Base-by-base conservation (phyloP, 306 rosid genomes). In the Dryas alaskensis region DNA sequence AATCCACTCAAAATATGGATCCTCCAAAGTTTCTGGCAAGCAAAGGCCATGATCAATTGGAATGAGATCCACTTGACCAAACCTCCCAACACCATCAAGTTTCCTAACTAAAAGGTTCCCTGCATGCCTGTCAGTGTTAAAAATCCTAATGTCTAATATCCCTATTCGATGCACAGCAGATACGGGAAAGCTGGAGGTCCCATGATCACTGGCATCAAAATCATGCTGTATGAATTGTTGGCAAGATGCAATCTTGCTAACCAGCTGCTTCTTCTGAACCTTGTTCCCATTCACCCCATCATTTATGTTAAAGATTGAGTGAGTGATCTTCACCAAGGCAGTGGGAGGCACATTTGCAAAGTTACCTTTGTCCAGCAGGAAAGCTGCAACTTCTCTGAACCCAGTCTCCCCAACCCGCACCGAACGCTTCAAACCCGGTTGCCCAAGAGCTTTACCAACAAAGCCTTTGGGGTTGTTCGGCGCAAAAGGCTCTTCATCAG, bases 21-120 rank as follows among this genome's bases (percentile, higher is more conserved):
- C 99, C 86, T 94, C 99, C 83, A 94, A 80, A 67, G 90, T 79
- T 69, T 94, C 99, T 0, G 99, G 99, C 66, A 94, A 80, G 86
- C 97, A 94, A 73, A 94, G 99, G 51, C 99, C 99, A 60, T 94
- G 99, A 79, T 94, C 99, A 78, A 94, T 94, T 5, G 99, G 99
- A 72, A 94, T 83, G 63, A 94, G 89, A 83, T 92, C 99, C 81
- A 94, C 92, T 84, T 87, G 93, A 79, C 91, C 95, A 84, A 94
- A 94, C 80, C 70, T 80, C 60, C 97, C 96, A 60, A 85, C 85
- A 51, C 88, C 89, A 78, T 89, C 95, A 62, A 88, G 81, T 83
- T 90, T 94, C 76, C 92, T 84, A 66, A 94, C 99, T 75, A 94
- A 85, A 75, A 94, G 90, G 67, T 94, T 94, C 53, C 99, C 99